Percentiles rank a stretch among this genome's conserved stretches.
These are phyloP conservation scores for Maudiozyma barnettii DNA, from an alignment of 805 yeast species.

Conservation along the genomic window DNA sequence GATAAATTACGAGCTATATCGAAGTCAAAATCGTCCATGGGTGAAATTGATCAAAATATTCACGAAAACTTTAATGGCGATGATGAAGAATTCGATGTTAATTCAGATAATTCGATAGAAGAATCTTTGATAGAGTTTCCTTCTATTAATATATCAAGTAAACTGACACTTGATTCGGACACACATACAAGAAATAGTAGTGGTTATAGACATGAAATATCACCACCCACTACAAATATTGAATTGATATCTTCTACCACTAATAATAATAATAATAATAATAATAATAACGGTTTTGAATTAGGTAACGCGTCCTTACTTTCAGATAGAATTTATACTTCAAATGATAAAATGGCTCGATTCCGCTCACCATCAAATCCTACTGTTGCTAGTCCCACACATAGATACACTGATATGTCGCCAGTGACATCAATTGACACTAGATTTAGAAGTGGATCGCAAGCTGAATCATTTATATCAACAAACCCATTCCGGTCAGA, in stretches of 20 bases:
- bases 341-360: neutral
- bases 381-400: neutral
- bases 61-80: neutral
- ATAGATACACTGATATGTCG: neutral
- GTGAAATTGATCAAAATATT: neutral
- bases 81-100: neutral
- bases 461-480: neutral
- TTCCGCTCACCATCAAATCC: constrained; percentile 4
- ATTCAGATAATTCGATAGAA: neutral
- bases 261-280: neutral
- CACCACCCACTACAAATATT: neutral
- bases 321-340: neutral
- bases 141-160: neutral
- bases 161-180: neutral
- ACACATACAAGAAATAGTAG: neutral
- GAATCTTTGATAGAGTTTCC: constrained; percentile 1
- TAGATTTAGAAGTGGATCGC: neutral
- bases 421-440: constrained; percentile 6
- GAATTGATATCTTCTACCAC: neutral
- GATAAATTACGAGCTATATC: neutral
- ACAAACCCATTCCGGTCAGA: constrained; percentile 7
- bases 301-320: too few species aligned
- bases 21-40: neutral
- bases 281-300: neutral
- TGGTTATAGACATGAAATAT: neutral